phyloP scores from a whole-genome alignment of 345 rosid genomes.

The Camelina hispida region DNA sequence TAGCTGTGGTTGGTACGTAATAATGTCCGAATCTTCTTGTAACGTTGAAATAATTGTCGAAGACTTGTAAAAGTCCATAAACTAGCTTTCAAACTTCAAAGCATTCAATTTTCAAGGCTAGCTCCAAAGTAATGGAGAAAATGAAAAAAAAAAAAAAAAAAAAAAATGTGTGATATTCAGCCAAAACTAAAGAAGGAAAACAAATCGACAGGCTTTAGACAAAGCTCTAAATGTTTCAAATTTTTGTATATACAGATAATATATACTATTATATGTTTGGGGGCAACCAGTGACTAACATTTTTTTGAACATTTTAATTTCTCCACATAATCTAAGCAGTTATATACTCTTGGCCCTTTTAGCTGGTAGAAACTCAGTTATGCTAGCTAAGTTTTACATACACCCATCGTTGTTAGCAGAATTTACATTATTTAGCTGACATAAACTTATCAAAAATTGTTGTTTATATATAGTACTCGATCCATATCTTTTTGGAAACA shows the following conservation, averaged over 20 bases:
- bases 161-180: slow-evolving; percentile 1
- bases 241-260: not conserved
- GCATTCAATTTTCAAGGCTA: slow-evolving; percentile 16
- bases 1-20: slow-evolving; percentile 9
- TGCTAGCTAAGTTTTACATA: too few species aligned
- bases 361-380: too few species aligned
- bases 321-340: not conserved
- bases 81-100: slow-evolving; percentile 31
- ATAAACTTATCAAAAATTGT: too few species aligned
- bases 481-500: too few species aligned
- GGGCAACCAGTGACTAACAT: not conserved
- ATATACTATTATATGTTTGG: not conserved
- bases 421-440: too few species aligned
- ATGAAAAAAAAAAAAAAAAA: not conserved
- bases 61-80: slow-evolving; percentile 23
- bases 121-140: not conserved
- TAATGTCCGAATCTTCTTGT: not conserved
- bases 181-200: slow-evolving; percentile 9
- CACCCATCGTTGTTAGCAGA: too few species aligned
- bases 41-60: not conserved
- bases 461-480: too few species aligned
- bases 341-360: too few species aligned
- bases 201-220: not conserved
- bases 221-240: slow-evolving; percentile 18
- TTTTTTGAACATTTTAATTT: not conserved